These are phyloP conservation scores for Fusarium multiceps DNA, from an alignment of 2,329 filamentous ascomycete genomes.

Conservation along the genomic window DNA sequence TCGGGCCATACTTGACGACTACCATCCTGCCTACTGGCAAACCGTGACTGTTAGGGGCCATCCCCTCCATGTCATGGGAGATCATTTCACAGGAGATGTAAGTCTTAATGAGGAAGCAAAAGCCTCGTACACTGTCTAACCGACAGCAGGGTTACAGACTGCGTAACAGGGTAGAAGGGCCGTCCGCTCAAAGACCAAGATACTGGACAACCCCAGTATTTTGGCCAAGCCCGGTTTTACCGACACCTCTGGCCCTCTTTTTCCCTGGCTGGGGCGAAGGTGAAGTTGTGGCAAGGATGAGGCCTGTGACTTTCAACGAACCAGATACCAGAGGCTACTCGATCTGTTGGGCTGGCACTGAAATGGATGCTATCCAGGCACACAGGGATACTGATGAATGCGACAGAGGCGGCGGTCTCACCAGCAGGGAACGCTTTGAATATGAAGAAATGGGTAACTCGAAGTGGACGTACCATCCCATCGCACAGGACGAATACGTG, in stretches of 20 bases:
- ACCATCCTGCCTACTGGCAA: slow-evolving; percentile 8
- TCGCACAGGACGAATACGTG: slow-evolving; percentile 8
- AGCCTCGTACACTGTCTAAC: background rate
- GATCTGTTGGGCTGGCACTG: slow-evolving; percentile 2
- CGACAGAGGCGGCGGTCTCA: rapidly evolving
- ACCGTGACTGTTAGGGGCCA: background rate
- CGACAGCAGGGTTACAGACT: slow-evolving; percentile 1
- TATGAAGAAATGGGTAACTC: background rate
- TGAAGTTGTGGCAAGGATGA: slow-evolving; percentile 5
- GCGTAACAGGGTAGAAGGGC: too few species aligned
- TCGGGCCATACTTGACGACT: rapidly evolving
- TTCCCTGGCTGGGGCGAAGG: slow-evolving; percentile 26
- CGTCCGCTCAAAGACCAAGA: background rate
- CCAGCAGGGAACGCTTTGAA: background rate
- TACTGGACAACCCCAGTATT: background rate
- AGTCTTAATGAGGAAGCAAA: background rate
- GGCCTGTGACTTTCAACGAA: slow-evolving; percentile 9
- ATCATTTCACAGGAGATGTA: slow-evolving; percentile 10
- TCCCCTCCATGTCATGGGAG: too few species aligned
- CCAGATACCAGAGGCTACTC: slow-evolving; percentile 17
- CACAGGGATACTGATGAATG: background rate
- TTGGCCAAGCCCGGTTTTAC: slow-evolving; percentile 2
- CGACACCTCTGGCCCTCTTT: background rate
- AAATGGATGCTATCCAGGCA: slow-evolving; percentile 8
- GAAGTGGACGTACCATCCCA: slow-evolving; percentile 15